Conservation (phyloP, 2,329 filamentous ascomycete species). For the Aspergillus japonicus region DNA sequence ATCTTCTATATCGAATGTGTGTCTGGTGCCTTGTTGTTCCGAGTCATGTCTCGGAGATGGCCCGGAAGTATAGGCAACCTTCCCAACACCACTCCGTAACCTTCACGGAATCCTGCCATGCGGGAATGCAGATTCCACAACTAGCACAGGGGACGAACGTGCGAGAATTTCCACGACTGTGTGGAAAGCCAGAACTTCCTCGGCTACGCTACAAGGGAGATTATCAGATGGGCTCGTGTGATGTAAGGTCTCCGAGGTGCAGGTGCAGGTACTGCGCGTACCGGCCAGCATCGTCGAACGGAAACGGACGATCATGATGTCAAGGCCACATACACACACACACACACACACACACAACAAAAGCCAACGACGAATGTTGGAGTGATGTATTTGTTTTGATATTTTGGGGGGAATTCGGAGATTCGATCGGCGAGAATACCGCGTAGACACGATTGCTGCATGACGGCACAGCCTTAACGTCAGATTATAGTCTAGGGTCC, state of each 20-base stretch:
- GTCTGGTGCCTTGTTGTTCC: neutral
- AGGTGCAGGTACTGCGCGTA: neutral
- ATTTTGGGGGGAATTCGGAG: too few relatives aligned
- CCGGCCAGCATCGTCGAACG: neutral
- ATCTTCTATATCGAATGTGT: neutral
- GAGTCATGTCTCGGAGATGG: neutral
- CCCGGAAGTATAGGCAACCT: neutral
- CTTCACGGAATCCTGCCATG: neutral
- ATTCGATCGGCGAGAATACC: neutral
- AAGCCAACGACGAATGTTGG: neutral
- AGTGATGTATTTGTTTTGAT: neutral
- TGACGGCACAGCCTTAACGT: neutral
- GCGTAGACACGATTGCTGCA: neutral
- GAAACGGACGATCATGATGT: slow-evolving; percentile 17
- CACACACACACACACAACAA: neutral
- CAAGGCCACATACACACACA: neutral
- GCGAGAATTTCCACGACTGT: neutral
- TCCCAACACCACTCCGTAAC: neutral
- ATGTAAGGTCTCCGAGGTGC: neutral
- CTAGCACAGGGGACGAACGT: neutral
- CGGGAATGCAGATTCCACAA: neutral
- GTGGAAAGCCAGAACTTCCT: neutral
- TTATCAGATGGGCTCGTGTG: neutral
- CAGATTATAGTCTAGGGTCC: neutral
- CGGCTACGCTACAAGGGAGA: neutral